phyloP scores from a whole-genome alignment of 441 rosid species.

The Mallotus japonicus region DNA sequence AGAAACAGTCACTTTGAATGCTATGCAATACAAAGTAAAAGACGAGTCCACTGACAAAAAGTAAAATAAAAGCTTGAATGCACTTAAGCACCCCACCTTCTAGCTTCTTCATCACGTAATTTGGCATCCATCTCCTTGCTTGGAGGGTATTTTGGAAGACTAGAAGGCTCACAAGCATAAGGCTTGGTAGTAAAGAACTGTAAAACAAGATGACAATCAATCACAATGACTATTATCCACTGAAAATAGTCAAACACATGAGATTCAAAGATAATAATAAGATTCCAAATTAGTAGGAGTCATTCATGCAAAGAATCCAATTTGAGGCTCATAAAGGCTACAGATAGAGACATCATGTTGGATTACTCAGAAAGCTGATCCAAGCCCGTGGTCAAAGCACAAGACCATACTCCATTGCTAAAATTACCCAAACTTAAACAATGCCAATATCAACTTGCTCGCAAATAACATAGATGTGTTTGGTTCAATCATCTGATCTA shows the following conservation, averaged over 20 bases:
- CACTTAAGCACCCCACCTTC: constrained; percentile 48
- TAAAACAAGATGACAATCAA: constrained; percentile 20
- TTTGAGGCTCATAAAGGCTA: background rate
- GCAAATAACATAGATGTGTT: background rate
- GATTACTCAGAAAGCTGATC: background rate
- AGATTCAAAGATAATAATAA: background rate
- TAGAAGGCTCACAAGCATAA: constrained; percentile 82
- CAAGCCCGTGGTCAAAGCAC: background rate
- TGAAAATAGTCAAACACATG: background rate
- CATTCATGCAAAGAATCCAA: background rate
- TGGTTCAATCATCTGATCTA: background rate
- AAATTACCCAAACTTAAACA: constrained; percentile 1
- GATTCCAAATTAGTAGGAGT: background rate
- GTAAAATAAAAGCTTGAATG: constrained; percentile 16
- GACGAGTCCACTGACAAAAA: background rate
- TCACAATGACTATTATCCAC: constrained; percentile 9
- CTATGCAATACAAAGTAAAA: background rate
- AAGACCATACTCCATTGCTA: background rate
- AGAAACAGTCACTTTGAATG: background rate
- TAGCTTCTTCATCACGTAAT: constrained; percentile 81
- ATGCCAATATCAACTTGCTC: background rate
- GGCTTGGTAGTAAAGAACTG: constrained; percentile 85
- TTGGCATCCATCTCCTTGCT: constrained; percentile 95
- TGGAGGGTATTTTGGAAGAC: constrained; percentile 91
- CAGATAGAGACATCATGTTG: background rate